Conservation (phyloP, 2,329 filamentous ascomycete species). For the Fusarium sacchari region DNA sequence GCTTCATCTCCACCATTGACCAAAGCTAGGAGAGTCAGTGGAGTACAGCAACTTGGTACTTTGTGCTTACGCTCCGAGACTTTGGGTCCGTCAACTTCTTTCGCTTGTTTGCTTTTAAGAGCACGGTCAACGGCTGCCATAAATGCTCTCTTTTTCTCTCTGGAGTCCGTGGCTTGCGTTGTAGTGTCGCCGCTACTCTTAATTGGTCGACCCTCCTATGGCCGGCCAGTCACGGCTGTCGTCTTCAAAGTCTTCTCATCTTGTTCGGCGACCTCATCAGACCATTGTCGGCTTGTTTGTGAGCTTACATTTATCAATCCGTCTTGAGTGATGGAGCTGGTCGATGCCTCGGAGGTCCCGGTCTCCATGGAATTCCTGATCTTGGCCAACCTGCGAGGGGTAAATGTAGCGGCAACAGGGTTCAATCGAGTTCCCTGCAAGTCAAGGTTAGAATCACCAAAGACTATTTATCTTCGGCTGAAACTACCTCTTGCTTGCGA, state of each 20-base stretch:
- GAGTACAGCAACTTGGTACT: background rate
- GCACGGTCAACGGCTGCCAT: slow-evolving; percentile 33
- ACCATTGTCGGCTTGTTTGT: slow-evolving; percentile 41
- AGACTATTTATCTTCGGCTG: slow-evolving; percentile 44
- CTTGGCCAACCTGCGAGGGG: slow-evolving; percentile 52
- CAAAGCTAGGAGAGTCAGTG: slow-evolving; percentile 31
- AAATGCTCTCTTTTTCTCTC: slow-evolving; percentile 34
- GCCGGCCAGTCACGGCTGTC: background rate
- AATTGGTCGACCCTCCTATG: slow-evolving; percentile 13
- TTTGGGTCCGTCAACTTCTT: background rate
- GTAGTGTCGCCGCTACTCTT: background rate
- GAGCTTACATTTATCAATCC: slow-evolving; percentile 14
- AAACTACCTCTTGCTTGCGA: slow-evolving; percentile 62
- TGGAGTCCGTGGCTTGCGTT: background rate
- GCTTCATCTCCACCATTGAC: slow-evolving; percentile 32
- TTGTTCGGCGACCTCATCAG: slow-evolving; percentile 45
- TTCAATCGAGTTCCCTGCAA: slow-evolving; percentile 64
- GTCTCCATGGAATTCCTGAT: slow-evolving; percentile 13
- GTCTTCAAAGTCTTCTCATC: slow-evolving; percentile 23
- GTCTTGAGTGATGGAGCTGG: slow-evolving; percentile 8
- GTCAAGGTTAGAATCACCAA: slow-evolving; percentile 54
- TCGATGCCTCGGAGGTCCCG: slow-evolving; percentile 25
- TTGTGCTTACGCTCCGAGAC: slow-evolving; percentile 28
- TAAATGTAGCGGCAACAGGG: slow-evolving; percentile 65
- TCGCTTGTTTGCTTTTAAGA: slow-evolving; percentile 23